Evolutionary conservation across 2,329 filamentous ascomycete genomes (phyloP).

Genomic region (Fusarium decemcellulare): DNA sequence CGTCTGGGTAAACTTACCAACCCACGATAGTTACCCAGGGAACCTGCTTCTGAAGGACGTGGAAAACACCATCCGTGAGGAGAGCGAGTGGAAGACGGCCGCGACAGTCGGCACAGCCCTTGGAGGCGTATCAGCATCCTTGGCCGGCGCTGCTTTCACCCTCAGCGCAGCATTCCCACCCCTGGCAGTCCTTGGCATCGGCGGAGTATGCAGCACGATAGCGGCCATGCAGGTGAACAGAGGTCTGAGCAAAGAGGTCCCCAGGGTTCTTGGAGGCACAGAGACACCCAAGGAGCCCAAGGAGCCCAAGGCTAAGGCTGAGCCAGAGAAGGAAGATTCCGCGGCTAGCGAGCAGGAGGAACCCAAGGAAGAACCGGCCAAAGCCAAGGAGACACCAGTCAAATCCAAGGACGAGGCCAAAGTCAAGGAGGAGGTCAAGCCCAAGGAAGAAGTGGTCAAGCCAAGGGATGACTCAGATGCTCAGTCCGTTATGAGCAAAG

Average conservation of each 20-base stretch:
- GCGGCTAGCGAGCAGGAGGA: constrained; percentile 33
- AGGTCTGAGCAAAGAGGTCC: constrained; percentile 25
- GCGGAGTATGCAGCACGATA: constrained; percentile 28
- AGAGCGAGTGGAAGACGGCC: constrained; percentile 36
- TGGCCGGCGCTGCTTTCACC: constrained; percentile 26
- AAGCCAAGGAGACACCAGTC: constrained; percentile 16
- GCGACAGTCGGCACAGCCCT: constrained; percentile 34
- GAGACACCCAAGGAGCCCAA: constrained; percentile 30
- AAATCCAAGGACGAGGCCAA: constrained; percentile 6
- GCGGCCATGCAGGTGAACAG: constrained; percentile 28
- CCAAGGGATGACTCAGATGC: not conserved
- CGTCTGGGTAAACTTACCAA: constrained; percentile 36
- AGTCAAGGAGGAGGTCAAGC: constrained; percentile 6
- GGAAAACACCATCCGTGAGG: constrained; percentile 23
- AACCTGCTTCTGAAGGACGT: constrained; percentile 29
- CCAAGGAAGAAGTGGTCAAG: not conserved
- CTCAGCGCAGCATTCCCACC: constrained; percentile 31
- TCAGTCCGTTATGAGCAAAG: constrained; percentile 14
- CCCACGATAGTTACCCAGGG: constrained; percentile 19
- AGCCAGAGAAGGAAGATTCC: constrained; percentile 29
- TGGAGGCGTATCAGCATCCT: constrained; percentile 29
- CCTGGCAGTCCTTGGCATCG: constrained; percentile 28
- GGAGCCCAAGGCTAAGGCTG: constrained; percentile 16
- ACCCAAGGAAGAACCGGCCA: constrained; percentile 15
- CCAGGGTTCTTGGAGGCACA: constrained; percentile 26